phyloP scores from a whole-genome alignment of 2,329 filamentous ascomycete genomes.

The Berkeleyomyces basicola region DNA sequence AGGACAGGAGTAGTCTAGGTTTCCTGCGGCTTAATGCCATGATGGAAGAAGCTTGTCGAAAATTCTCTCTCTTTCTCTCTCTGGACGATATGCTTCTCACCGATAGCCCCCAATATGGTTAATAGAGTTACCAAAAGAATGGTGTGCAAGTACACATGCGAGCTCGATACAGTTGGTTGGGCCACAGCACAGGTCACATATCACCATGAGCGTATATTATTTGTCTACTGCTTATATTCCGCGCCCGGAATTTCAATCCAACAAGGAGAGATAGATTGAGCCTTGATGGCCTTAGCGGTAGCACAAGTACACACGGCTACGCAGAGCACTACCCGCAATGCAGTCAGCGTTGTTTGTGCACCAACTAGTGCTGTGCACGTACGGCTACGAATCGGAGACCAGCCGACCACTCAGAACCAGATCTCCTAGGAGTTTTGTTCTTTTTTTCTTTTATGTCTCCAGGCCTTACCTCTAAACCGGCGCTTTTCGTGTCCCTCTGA shows the following conservation, averaged over 20 bases:
- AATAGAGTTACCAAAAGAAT: too few relatives aligned
- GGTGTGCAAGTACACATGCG: neutral
- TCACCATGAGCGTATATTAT: neutral
- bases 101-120: too few relatives aligned
- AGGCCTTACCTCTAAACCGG: too few relatives aligned
- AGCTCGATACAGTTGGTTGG: neutral
- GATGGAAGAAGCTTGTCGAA: too few relatives aligned
- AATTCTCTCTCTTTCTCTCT: too few relatives aligned
- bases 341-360: neutral
- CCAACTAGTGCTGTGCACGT: neutral
- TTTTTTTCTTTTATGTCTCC: neutral
- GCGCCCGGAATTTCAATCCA: neutral
- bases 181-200: neutral
- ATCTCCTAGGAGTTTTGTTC: neutral
- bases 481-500: too few relatives aligned
- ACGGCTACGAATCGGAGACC: neutral
- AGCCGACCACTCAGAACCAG: neutral
- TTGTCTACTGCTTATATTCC: neutral
- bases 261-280: neutral
- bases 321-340: neutral
- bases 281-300: neutral
- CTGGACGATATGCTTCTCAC: too few relatives aligned
- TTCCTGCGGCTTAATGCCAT: too few relatives aligned
- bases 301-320: neutral
- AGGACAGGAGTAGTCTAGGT: too few relatives aligned